Percentiles rank a stretch among this genome's conserved stretches.
Evolutionary conservation across 176 grass and related monocot genomes (phyloP).

Genomic region (Raddia guianensis): DNA sequence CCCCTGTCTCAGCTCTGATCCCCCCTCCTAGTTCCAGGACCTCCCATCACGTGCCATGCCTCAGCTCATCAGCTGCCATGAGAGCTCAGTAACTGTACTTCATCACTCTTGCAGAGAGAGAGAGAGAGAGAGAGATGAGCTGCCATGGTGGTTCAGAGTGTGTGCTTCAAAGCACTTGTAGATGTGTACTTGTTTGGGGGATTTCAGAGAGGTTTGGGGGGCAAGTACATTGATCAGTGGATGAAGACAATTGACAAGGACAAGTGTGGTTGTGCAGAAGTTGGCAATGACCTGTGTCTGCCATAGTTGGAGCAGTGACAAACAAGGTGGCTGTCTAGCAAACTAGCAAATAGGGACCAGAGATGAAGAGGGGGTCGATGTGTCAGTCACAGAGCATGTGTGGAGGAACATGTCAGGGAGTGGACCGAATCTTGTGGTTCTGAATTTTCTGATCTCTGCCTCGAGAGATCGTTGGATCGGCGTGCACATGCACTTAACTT

Average conservation of each 20-base stretch:
- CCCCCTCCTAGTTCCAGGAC: neutral
- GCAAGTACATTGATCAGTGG: conserved; percentile 14
- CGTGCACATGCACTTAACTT: neutral
- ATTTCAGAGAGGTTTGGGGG: neutral
- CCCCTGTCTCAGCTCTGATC: conserved; percentile 22
- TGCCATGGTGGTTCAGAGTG: neutral
- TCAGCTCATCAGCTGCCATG: neutral
- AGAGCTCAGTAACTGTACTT: neutral
- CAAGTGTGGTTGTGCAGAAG: neutral
- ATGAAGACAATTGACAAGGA: conserved; percentile 1
- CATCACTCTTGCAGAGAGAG: neutral
- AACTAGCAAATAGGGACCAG: neutral
- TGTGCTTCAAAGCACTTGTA: neutral
- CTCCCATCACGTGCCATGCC: neutral
- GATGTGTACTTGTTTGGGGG: neutral
- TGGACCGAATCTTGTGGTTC: conserved; percentile 3
- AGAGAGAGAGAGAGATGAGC: neutral
- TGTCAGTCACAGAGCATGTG: neutral
- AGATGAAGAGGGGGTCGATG: neutral
- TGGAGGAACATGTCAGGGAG: conserved; percentile 9
- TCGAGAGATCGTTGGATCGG: neutral
- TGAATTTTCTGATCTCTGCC: neutral
- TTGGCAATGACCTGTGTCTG: neutral
- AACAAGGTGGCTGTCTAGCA: conserved; percentile 4
- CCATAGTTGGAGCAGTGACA: neutral